Conservation (phyloP, 1,284 basidiomycete genomes). For the Meira nashicola region DNA sequence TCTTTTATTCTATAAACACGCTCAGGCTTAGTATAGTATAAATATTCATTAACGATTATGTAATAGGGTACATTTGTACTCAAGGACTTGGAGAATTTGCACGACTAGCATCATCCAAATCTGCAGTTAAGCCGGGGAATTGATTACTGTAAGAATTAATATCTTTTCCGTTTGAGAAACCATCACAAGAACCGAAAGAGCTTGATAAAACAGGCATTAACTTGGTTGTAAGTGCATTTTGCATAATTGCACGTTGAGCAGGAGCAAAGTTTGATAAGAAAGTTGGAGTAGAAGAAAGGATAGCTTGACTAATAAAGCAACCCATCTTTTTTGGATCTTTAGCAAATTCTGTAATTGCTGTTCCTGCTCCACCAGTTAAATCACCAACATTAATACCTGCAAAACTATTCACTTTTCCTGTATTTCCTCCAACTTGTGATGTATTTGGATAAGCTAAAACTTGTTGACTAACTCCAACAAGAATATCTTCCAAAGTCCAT, state of each 20-base stretch:
- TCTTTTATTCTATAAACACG: too few relatives aligned
- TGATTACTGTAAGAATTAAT: background rate
- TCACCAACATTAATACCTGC: constrained; percentile 12
- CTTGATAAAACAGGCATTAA: background rate
- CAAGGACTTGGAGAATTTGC: constrained; percentile 1
- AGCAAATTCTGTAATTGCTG: background rate
- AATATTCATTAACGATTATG: too few relatives aligned
- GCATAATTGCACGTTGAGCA: background rate
- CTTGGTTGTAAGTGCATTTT: background rate
- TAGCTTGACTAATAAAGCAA: constrained; percentile 6
- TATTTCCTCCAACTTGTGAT: constrained; percentile 12
- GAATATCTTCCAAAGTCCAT: constrained; percentile 14
- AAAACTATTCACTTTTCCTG: constrained; percentile 10
- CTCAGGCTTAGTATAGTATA: too few relatives aligned
- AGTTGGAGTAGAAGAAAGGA: constrained; percentile 2
- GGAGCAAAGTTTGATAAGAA: constrained; percentile 4
- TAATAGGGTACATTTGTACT: too few relatives aligned
- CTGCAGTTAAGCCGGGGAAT: constrained; percentile 1
- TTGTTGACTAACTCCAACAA: constrained; percentile 12
- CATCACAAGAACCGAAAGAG: background rate
- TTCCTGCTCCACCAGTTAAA: constrained; percentile 10
- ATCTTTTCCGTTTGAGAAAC: background rate
- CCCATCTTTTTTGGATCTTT: constrained; percentile 12
- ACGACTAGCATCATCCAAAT: constrained; percentile 2
- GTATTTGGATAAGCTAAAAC: constrained; percentile 10